These are phyloP conservation scores for Lolium perenne DNA, from an alignment of 176 grass and related monocot genomes.

Conservation along the genomic window DNA sequence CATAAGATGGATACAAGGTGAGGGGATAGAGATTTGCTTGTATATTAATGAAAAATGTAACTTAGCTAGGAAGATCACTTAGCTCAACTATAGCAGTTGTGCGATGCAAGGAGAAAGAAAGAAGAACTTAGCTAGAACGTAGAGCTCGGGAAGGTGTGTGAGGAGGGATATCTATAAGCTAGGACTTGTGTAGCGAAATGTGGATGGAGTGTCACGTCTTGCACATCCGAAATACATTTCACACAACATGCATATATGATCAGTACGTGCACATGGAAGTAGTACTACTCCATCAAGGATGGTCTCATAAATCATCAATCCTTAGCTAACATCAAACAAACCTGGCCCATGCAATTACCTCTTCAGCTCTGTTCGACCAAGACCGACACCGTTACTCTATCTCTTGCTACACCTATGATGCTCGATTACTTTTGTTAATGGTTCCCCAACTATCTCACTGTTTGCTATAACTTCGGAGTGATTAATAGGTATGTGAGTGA, in stretches of 20 bases:
- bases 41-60: neutral
- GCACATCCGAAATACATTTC: neutral
- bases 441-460: neutral
- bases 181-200: neutral
- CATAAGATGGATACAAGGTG: neutral
- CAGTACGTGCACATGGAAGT: neutral
- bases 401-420: neutral
- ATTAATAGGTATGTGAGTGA: no score
- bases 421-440: neutral
- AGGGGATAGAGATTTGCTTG: neutral
- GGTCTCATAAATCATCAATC: neutral
- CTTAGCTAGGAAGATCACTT: neutral
- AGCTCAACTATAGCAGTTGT: neutral
- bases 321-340: neutral
- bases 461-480: neutral
- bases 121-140: neutral
- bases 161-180: neutral
- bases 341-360: neutral
- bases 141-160: neutral
- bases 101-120: neutral
- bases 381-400: neutral
- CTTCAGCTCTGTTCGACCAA: neutral
- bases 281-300: neutral
- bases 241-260: neutral
- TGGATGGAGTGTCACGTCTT: neutral